phyloP scores from a whole-genome alignment of 257 asterid genomes.

The Ajuga chamaepitys region DNA sequence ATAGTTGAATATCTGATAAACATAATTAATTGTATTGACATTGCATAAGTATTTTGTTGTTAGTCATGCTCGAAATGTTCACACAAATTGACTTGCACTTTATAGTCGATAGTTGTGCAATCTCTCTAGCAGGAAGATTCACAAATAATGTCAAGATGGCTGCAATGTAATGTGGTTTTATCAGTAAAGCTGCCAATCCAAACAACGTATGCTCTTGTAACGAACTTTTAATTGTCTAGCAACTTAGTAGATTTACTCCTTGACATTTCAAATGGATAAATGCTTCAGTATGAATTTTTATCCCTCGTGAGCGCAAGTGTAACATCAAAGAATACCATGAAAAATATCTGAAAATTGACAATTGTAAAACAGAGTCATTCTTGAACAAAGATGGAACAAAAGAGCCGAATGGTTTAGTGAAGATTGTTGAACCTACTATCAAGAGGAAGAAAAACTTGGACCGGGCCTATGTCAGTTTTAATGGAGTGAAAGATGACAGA shows the following conservation, averaged over 20 bases:
- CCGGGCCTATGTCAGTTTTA: conserved; percentile 50
- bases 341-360: conserved; percentile 38
- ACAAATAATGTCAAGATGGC: background rate
- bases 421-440: conserved; percentile 30
- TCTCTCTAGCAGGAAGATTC: background rate
- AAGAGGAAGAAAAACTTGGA: conserved; percentile 47
- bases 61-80: background rate
- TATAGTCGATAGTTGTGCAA: background rate
- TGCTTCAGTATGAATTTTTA: conserved; percentile 61
- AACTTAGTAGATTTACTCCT: conserved; percentile 43
- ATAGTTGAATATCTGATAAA: background rate
- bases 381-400: conserved; percentile 31
- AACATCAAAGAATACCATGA: conserved; percentile 47
- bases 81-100: background rate
- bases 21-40: background rate
- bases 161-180: background rate
- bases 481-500: conserved; percentile 36
- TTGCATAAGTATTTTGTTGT: background rate
- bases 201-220: background rate
- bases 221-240: background rate
- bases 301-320: conserved; percentile 47
- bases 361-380: conserved; percentile 28
- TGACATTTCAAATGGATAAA: conserved; percentile 50
- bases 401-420: conserved; percentile 35
- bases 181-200: background rate